Conservation (phyloP, 192 early-diverging fungal genomes). For the Physocladia obscura region DNA sequence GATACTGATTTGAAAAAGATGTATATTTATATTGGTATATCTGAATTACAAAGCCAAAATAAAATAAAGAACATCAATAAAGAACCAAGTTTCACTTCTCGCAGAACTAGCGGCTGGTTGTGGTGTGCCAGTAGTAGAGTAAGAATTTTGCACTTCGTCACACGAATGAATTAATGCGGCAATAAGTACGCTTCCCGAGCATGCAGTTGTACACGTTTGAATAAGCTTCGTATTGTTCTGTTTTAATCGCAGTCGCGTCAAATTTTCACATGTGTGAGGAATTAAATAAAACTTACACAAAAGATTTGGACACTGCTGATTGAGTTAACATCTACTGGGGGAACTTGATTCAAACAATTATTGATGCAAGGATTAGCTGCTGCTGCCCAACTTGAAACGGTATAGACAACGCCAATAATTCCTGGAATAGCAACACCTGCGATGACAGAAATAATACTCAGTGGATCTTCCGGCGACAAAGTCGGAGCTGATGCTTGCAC, state of each 20-base stretch:
- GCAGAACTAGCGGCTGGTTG: not conserved
- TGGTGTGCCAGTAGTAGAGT: not conserved
- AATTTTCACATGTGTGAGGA: too few species aligned
- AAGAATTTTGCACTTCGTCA: not conserved
- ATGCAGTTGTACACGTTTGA: not conserved
- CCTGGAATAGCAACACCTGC: not conserved
- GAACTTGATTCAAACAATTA: constrained; percentile 5
- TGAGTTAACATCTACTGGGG: not conserved
- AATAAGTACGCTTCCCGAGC: not conserved
- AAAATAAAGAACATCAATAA: too few species aligned
- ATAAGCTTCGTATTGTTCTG: not conserved
- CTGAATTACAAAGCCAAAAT: too few species aligned
- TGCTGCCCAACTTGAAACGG: constrained; percentile 5
- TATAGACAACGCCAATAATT: not conserved
- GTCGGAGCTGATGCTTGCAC: not conserved
- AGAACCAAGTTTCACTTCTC: too few species aligned
- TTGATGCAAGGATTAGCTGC: not conserved
- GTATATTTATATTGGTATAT: too few species aligned
- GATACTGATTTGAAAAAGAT: too few species aligned
- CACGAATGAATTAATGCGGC: not conserved
- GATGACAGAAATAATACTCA: constrained; percentile 7
- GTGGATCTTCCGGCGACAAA: not conserved
- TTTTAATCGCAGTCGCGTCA: too few species aligned
- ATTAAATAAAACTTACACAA: not conserved
- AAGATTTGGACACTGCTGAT: not conserved